A percentile compares a stretch with the other conserved stretches of the same genome.
Evolutionary conservation across 2,329 filamentous ascomycete species (phyloP).

Genomic region (Achaetomium macrosporum): DNA sequence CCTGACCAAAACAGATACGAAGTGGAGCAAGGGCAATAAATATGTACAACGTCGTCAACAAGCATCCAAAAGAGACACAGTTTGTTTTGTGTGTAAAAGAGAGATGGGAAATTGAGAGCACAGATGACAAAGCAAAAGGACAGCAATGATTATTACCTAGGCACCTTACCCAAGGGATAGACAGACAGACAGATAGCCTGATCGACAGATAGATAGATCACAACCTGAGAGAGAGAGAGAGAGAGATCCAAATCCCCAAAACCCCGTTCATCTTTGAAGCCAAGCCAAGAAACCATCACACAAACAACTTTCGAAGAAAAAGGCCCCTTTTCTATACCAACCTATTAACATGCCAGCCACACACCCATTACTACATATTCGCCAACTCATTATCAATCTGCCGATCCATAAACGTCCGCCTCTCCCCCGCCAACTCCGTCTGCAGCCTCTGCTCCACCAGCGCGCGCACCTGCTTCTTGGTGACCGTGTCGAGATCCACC

Average conservation of each 20-base stretch:
- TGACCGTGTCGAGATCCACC: conserved; percentile 92
- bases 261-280: no score
- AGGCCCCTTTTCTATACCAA: background rate
- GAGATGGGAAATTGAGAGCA: no score
- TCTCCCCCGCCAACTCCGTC: conserved; percentile 79
- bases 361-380: conserved; percentile 71
- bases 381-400: conserved; percentile 92
- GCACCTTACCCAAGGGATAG: background rate
- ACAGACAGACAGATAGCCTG: background rate
- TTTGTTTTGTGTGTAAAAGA: no score
- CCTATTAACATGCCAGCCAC: background rate
- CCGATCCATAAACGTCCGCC: conserved; percentile 81
- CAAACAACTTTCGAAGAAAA: background rate
- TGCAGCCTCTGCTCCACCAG: conserved; percentile 91
- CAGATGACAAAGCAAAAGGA: background rate
- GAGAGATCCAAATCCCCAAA: background rate
- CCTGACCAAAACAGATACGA: no score
- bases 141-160: no score
- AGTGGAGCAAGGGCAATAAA: no score
- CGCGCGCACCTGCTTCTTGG: conserved; percentile 92
- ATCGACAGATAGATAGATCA: background rate
- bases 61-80: no score
- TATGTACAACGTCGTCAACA: no score
- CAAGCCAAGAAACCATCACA: no score
- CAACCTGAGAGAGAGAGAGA: background rate